phyloP scores from a whole-genome alignment of 768 basidiomycete species.

The Lactarius tabidus region DNA sequence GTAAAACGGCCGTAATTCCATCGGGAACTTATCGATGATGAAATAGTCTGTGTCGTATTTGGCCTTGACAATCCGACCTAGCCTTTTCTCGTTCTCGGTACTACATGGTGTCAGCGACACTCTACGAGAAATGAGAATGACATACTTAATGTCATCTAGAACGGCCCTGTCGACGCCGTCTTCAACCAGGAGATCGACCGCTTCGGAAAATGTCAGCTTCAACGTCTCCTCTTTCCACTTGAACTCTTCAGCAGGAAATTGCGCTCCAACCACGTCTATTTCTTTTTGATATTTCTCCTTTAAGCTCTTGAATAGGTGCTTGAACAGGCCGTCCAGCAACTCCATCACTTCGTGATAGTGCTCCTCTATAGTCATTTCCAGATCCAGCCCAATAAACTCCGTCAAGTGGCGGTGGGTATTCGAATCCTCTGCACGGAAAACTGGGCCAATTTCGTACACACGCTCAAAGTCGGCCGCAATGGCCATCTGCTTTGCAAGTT shows the following conservation, averaged over 20 bases:
- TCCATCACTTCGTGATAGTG: constrained; percentile 99
- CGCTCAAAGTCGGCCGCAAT: constrained; percentile 98
- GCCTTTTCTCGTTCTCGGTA: constrained; percentile 92
- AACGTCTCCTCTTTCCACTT: constrained; percentile 90
- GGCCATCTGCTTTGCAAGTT: constrained; percentile 98
- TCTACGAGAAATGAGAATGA: constrained; percentile 12
- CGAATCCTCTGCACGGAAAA: constrained; percentile 96
- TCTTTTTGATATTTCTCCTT: constrained; percentile 74
- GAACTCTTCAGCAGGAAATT: constrained; percentile 96
- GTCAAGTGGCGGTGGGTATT: constrained; percentile 98
- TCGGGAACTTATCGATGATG: constrained; percentile 99
- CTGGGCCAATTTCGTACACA: constrained; percentile 95
- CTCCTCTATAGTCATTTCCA: constrained; percentile 98
- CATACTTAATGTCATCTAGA: constrained; percentile 87
- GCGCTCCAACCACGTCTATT: constrained; percentile 73
- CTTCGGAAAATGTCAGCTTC: constrained; percentile 80
- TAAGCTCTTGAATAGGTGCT: constrained; percentile 82
- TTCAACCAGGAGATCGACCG: constrained; percentile 78
- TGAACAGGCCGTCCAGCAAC: constrained; percentile 80
- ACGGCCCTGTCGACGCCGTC: constrained; percentile 77
- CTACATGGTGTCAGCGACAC: constrained; percentile 37
- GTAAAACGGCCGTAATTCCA: constrained; percentile 95
- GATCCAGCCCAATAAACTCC: constrained; percentile 97
- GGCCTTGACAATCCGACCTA: constrained; percentile 83
- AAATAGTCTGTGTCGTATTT: constrained; percentile 99